These are phyloP conservation scores for Aspergillus udagawae DNA, from an alignment of 2,329 filamentous ascomycete genomes.

Conservation along the genomic window DNA sequence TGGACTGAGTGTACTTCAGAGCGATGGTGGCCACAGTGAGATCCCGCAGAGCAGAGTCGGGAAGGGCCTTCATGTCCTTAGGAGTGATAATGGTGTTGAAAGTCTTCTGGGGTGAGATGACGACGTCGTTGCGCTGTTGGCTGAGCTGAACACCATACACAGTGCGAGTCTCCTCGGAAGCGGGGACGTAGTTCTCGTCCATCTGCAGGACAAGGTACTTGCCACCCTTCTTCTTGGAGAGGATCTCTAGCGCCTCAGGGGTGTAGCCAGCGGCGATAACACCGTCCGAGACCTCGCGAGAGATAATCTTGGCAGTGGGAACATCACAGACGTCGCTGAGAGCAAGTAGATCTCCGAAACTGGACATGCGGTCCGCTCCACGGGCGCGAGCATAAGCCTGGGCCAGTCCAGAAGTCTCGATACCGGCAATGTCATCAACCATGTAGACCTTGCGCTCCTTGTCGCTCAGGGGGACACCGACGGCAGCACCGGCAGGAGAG, in stretches of 20 bases:
- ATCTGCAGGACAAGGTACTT: conserved; percentile 96
- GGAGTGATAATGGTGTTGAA: conserved; percentile 84
- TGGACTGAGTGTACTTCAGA: conserved; percentile 97
- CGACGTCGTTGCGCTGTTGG: conserved; percentile 89
- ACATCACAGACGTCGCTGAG: conserved; percentile 88
- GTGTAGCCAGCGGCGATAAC: conserved; percentile 88
- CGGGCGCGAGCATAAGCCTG: conserved; percentile 94
- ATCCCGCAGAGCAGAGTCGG: conserved; percentile 80
- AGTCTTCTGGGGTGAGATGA: conserved; percentile 73
- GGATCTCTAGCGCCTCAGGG: conserved; percentile 78
- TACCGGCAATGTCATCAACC: conserved; percentile 87
- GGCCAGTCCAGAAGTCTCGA: conserved; percentile 80
- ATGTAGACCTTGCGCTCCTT: conserved; percentile 98
- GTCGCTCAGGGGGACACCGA: conserved; percentile 79
- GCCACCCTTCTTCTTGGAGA: conserved; percentile 97
- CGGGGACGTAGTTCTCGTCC: conserved; percentile 80
- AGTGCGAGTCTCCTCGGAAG: conserved; percentile 70
- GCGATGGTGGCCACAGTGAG: conserved; percentile 94
- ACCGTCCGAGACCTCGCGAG: conserved; percentile 94
- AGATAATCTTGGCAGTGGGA: conserved; percentile 94
- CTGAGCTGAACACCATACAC: conserved; percentile 85
- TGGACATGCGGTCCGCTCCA: conserved; percentile 97
- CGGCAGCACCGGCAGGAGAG: conserved; percentile 91
- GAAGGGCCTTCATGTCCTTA: conserved; percentile 68
- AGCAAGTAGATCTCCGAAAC: conserved; percentile 94